phyloP scores from a whole-genome alignment of 805 yeast genomes.

The Kazachstania viticola region DNA sequence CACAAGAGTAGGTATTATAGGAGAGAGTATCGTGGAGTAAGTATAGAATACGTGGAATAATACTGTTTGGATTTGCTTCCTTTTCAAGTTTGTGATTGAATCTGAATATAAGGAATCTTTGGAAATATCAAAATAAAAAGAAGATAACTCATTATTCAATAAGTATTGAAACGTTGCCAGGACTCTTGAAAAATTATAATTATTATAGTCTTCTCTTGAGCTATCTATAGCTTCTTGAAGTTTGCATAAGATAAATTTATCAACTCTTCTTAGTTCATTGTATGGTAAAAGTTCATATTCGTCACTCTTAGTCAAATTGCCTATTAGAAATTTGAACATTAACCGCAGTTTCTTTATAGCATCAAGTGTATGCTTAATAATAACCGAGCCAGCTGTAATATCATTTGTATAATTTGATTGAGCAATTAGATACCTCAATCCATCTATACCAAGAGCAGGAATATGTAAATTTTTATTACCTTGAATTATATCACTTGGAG shows the following conservation, averaged over 20 bases:
- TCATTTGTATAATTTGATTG: constrained; percentile 80
- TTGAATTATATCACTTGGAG: constrained; percentile 55
- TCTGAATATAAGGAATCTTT: constrained; percentile 84
- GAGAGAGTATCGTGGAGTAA: constrained; percentile 60
- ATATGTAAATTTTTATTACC: constrained; percentile 40
- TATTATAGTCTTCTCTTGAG: constrained; percentile 36
- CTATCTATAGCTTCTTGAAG: constrained; percentile 36
- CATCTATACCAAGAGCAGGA: constrained; percentile 78
- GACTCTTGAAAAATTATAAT: constrained; percentile 57
- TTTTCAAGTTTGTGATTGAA: constrained; percentile 27
- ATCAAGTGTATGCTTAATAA: constrained; percentile 67
- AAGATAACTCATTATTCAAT: constrained; percentile 64
- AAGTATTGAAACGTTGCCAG: constrained; percentile 59
- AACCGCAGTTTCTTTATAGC: constrained; percentile 71
- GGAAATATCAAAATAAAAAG: constrained; percentile 74
- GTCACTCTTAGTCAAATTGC: constrained; percentile 48
- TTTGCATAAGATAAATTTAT: constrained; percentile 50
- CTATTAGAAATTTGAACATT: constrained; percentile 70
- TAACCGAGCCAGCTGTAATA: constrained; percentile 59
- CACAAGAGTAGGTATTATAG: constrained; percentile 70
- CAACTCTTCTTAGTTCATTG: constrained; percentile 36
- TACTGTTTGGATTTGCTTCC: constrained; percentile 47
- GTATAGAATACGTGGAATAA: constrained; percentile 45
- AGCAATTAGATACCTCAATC: constrained; percentile 82
- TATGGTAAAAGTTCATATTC: constrained; percentile 28